Base-by-base conservation (phyloP, 257 asterid genomes). In the Eucommia ulmoides region DNA sequence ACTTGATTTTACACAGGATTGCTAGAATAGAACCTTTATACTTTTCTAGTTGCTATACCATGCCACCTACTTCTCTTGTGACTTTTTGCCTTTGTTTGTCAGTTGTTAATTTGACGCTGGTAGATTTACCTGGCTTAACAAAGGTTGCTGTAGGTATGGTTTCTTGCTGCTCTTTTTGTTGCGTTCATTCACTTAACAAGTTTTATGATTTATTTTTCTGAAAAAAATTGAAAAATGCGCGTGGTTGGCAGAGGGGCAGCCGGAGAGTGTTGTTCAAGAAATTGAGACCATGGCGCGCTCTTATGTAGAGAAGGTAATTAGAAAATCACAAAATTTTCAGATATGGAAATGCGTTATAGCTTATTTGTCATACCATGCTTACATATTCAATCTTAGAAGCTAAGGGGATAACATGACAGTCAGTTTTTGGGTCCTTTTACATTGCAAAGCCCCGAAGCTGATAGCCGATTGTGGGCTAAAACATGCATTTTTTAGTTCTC, bases 81-180 rank as follows among this genome's bases (percentile, higher is more conserved):
- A n/a, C n/a, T n/a, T n/a, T n/a, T n/a, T n/a, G n/a, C n/a, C 0
- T 11, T 24, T 61, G 23, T 22, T 68, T 53, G 49, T 57, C 80
- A 74, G 80, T 74, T 55, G 80, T 68, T 38, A 74, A 73, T 56
- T 53, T 73, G 46, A 68, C 80, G 3, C 50, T 73, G 56, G 59
- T 73, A 5, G 80, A 73, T 63, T 68, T 73, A 58, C 75, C 79
- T 23, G 79, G 79, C 42, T 52, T 73, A 48, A 73, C 79, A 19
- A 68, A 69, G 44, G 76, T 74, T 23, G 76, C 71, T 35, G 71
- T 74, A 5, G 80, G 80, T 74, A 69, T 59, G 80, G 21, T 48
- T 29, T 33, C 23, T 17, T 48, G n/a, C 20, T 29, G 33, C 26
- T 56, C 46, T 52, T 17, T 42, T 8, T 45, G 35, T 29, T 55